A percentile compares a stretch with the other conserved stretches of the same genome.
Evolutionary conservation across 78 protist species (phyloP).

Genomic region (Abeoforma whisleri): DNA sequence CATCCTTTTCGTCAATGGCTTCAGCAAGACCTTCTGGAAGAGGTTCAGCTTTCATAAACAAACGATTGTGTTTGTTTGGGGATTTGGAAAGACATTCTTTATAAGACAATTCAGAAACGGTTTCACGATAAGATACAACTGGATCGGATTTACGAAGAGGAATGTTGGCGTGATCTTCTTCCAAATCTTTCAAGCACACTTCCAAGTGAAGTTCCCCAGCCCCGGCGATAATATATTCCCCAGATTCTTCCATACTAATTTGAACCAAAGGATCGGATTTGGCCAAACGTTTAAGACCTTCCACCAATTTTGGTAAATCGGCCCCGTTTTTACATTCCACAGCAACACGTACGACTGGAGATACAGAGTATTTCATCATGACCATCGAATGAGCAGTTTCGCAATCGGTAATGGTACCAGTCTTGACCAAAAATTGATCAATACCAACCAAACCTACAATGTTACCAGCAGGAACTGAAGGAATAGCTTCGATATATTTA

Average conservation of each 20-base stretch:
- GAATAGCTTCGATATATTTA: constrained; percentile 80
- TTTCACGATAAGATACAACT: constrained; percentile 94
- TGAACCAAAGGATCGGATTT: constrained; percentile 78
- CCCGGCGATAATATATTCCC: constrained; percentile 99
- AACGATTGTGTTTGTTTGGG: constrained; percentile 99
- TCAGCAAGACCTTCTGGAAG: constrained; percentile 79
- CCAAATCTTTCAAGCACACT: constrained; percentile 95
- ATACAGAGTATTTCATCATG: constrained; percentile 97
- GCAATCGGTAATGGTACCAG: constrained; percentile 91
- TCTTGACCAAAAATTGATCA: constrained; percentile 94
- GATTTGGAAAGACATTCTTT: constrained; percentile 85
- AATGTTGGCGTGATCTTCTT: constrained; percentile 78
- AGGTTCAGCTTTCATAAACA: constrained; percentile 80
- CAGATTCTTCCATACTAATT: constrained; percentile 84
- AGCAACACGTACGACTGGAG: constrained; percentile 99
- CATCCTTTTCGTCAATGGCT: constrained; percentile 72
- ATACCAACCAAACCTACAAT: constrained; percentile 92
- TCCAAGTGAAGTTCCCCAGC: constrained; percentile 98
- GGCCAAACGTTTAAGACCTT: constrained; percentile 91
- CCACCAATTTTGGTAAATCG: constrained; percentile 95
- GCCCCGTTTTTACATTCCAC: constrained; percentile 70
- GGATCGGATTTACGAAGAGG: constrained; percentile 89
- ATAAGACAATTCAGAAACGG: constrained; percentile 66
- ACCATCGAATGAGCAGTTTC: constrained; percentile 80
- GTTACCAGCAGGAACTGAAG: constrained; percentile 91